These are phyloP conservation scores for Nicotiana tabacum DNA, from an alignment of 257 asterid genomes.

Conservation along the genomic window DNA sequence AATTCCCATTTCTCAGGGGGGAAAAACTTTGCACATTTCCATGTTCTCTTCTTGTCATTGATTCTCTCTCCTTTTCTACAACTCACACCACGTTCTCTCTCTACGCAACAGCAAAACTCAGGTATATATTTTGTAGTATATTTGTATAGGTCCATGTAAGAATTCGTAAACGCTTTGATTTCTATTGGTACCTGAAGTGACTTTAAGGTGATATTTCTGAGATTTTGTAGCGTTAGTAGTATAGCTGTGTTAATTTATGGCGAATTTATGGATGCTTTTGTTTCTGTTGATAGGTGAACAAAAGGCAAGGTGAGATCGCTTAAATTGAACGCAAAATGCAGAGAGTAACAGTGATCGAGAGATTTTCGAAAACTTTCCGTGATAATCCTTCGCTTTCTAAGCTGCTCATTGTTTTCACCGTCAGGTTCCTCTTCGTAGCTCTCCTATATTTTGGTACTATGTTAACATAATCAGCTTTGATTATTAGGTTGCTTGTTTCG, in stretches of 20 bases:
- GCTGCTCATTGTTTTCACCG: slow-evolving; percentile 53
- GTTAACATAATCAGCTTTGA: neutral
- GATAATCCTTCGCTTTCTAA: slow-evolving; percentile 54
- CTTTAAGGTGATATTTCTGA: neutral
- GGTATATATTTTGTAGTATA: neutral
- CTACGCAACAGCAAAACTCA: neutral
- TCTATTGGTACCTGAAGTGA: neutral
- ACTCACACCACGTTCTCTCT: slow-evolving; percentile 5
- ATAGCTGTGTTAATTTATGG: neutral
- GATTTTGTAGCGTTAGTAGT: neutral
- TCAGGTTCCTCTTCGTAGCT: slow-evolving; percentile 34
- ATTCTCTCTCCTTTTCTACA: neutral
- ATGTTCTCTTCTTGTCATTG: neutral
- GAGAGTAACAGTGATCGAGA: slow-evolving; percentile 47
- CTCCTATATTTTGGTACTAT: neutral
- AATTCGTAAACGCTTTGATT: neutral
- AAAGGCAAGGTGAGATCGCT: neutral
- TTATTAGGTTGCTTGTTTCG: neutral
- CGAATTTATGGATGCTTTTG: neutral
- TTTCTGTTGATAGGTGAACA: slow-evolving; percentile 24
- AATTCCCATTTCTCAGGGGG: slow-evolving; percentile 2
- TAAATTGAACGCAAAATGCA: slow-evolving; percentile 21
- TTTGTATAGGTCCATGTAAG: neutral
- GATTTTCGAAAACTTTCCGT: slow-evolving; percentile 50
- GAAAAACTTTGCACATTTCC: neutral